Evolutionary conservation across 495 filamentous ascomycete species (phyloP), one percentile per base, ranked within the genome.

Genomic region (Penicillium argentinense): DNA sequence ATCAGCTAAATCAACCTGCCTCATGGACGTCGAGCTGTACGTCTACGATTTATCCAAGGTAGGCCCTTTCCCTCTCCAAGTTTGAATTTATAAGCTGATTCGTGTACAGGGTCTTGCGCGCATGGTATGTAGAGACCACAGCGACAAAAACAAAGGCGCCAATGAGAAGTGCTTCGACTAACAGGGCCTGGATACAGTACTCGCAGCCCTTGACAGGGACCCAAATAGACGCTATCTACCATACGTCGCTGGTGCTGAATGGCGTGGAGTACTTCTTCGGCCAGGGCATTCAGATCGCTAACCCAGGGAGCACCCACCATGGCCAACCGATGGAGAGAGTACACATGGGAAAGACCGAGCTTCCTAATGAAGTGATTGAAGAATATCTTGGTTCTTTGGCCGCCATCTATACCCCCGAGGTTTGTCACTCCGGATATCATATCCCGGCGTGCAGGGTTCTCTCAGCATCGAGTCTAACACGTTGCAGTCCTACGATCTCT

Each of bases 11-110:
- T 24, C 6, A 96, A 42, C 27, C 12, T 6, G 16, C 34, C 14
- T 24, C 6, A 96, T 96, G 90, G 87, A 95, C 48, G 88, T 96
- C 27, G 77, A 92, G 59, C 79, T 97, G 36, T 92, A 96, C 47
- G 84, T 96, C 42, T 98, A 98, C 55, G 93, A 98, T 74, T 79
- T 98, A 27, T 96, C 93, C 12, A 76, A 84, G 63, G 91, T 82
- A 49, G 48, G 43, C 7, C 14, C 27, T 16, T 49, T 14, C 5
- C 14, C 33, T 33, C 17, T 41, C 27, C 45, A 16, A 38, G 7
- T 24, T 23, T n/a, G n/a, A 32, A 25, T 26, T 8, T 18, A 8
- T 26, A 27, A 33, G 29, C 57, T 66, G 54, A 54, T 14, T 36
- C 41, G 14, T 7, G 39, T 21, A 29, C 48, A 74, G 71, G 72